Percentiles rank a stretch among this genome's conserved stretches.
These are phyloP conservation scores for Porphyrellus cyaneotinctus DNA, from an alignment of 768 basidiomycete genomes.

Conservation along the genomic window DNA sequence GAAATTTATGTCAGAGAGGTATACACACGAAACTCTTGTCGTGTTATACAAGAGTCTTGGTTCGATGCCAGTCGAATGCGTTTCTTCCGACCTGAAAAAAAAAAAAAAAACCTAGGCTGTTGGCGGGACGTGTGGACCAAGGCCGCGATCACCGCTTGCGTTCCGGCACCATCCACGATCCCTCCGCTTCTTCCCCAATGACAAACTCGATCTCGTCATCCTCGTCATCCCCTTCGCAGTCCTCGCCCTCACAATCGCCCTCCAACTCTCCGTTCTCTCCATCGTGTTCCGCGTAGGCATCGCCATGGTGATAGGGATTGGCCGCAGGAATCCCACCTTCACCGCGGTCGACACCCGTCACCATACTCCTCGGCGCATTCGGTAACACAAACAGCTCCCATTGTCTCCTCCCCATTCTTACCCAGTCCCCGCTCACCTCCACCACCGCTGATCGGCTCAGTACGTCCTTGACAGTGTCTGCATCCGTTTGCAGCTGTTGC, in stretches of 20 bases:
- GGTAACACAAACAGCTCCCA: conserved; percentile 63
- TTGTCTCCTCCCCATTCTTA: conserved; percentile 55
- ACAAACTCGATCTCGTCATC: conserved; percentile 80
- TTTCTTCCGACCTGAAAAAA: conserved; percentile 15
- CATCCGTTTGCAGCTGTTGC: conserved; percentile 56
- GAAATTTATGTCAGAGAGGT: no score
- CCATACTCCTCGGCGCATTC: conserved; percentile 49
- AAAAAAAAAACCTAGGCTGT: conserved; percentile 7
- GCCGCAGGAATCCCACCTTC: neutral
- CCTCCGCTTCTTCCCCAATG: conserved; percentile 47
- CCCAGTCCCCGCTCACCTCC: conserved; percentile 65
- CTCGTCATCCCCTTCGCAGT: conserved; percentile 47
- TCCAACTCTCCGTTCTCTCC: conserved; percentile 22
- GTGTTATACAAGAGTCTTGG: conserved; percentile 3
- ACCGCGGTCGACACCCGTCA: conserved; percentile 3
- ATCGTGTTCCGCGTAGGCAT: conserved; percentile 6
- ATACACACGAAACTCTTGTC: conserved; percentile 9
- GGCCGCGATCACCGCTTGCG: conserved; percentile 20
- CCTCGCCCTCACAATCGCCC: conserved; percentile 33
- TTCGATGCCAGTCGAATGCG: conserved; percentile 11
- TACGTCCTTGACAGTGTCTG: conserved; percentile 63
- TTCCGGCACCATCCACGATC: conserved; percentile 34
- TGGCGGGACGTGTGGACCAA: neutral
- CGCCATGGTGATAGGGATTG: neutral
- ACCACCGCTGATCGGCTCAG: conserved; percentile 61